Conservation (phyloP, 2,329 filamentous ascomycete genomes). For the Sarocladium brachiariae region DNA sequence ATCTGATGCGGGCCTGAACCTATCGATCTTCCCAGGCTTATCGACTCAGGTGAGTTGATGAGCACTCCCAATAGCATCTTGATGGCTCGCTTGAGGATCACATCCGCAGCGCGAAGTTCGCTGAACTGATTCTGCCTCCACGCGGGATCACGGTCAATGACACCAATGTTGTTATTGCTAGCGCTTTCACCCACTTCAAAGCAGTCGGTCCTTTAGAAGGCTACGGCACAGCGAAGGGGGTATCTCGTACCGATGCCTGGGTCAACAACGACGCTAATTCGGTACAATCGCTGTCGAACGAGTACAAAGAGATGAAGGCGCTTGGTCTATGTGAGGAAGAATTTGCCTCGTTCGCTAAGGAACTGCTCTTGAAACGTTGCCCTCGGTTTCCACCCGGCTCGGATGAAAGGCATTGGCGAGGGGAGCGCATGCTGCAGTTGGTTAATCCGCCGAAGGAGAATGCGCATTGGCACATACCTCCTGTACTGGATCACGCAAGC, state of each 20-base stretch:
- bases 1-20: constrained; percentile 7
- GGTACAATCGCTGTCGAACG: constrained; percentile 6
- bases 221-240: constrained; percentile 3
- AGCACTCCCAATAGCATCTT: constrained; percentile 7
- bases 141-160: constrained; percentile 8
- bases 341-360: constrained; percentile 10
- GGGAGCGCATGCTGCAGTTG: constrained; percentile 11
- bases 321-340: constrained; percentile 11
- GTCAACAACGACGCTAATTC: neutral
- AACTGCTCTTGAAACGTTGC: constrained; percentile 5
- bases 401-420: constrained; percentile 11
- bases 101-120: constrained; percentile 9
- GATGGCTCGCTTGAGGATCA: constrained; percentile 6
- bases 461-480: constrained; percentile 10
- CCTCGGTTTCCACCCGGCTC: neutral
- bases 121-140: constrained; percentile 6
- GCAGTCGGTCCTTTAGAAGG: constrained; percentile 6
- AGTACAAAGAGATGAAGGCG: constrained; percentile 11
- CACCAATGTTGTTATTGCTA: constrained; percentile 10
- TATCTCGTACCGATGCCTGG: constrained; percentile 9
- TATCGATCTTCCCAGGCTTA: constrained; percentile 4
- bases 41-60: constrained; percentile 1
- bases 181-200: constrained; percentile 10
- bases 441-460: constrained; percentile 11
- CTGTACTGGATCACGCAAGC: constrained; percentile 5